Conservation (phyloP, 139 green algal genomes). For the Dunaliella primolecta region DNA sequence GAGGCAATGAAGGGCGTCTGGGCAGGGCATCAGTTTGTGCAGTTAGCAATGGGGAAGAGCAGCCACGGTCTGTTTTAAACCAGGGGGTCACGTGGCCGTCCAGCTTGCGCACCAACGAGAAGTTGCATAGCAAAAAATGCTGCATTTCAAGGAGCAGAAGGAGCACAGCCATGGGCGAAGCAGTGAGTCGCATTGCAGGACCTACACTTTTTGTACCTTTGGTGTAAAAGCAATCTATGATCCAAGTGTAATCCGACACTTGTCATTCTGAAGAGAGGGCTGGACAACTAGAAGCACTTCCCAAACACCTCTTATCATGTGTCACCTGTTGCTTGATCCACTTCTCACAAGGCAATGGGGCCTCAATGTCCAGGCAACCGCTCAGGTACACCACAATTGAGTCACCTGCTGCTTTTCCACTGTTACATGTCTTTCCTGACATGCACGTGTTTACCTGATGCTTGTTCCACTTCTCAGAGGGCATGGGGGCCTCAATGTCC, state of each 20-base stretch:
- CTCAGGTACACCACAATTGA: neutral
- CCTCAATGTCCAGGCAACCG: neutral
- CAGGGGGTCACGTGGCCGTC: slow-evolving; percentile 72
- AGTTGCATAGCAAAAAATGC: slow-evolving; percentile 83
- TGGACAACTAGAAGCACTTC: neutral
- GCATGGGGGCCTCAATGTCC: slow-evolving; percentile 55
- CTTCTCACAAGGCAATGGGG: neutral
- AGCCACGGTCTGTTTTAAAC: slow-evolving; percentile 72
- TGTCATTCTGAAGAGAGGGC: neutral
- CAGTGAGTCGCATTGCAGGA: too few relatives aligned
- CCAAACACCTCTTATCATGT: neutral
- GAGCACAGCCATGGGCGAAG: too few relatives aligned
- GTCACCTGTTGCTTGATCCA: neutral
- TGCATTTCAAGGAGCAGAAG: too few relatives aligned
- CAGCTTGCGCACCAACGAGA: slow-evolving; percentile 78
- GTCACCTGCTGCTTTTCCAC: neutral
- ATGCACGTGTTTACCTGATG: slow-evolving; percentile 35
- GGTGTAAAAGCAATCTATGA: too few relatives aligned
- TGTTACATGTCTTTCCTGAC: neutral
- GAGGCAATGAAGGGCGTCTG: neutral
- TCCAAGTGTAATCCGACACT: neutral
- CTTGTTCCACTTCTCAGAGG: slow-evolving; percentile 65
- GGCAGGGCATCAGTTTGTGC: neutral
- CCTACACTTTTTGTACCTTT: too few relatives aligned
- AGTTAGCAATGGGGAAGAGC: too few relatives aligned